Conservation (phyloP, 1,284 basidiomycete genomes). For the Ganoderma boninense region DNA sequence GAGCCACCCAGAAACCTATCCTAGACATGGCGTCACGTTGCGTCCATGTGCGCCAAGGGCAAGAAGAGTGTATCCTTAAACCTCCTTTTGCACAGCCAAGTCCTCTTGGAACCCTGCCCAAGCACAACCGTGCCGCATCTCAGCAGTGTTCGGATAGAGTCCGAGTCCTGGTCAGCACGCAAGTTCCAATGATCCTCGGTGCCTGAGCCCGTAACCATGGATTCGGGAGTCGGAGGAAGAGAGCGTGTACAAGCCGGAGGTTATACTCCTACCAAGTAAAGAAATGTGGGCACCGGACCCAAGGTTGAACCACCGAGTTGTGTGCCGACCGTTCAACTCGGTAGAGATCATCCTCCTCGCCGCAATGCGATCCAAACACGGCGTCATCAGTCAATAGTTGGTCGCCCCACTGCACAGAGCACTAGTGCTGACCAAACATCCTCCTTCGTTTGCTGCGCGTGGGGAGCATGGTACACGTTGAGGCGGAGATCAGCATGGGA, state of each 20-base stretch:
- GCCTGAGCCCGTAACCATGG: slow-evolving; percentile 7
- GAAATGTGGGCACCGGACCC: neutral
- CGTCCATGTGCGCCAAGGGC: neutral
- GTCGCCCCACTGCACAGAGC: neutral
- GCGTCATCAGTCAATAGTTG: neutral
- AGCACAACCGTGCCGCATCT: neutral
- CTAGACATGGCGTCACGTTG: neutral
- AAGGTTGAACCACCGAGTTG: neutral
- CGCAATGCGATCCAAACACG: neutral
- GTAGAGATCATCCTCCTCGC: neutral
- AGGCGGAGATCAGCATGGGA: slow-evolving; percentile 11
- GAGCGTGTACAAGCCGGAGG: neutral
- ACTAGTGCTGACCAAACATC: neutral
- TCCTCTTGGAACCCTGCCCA: neutral
- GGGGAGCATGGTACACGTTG: neutral
- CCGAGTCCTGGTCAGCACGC: neutral
- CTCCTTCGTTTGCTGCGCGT: neutral
- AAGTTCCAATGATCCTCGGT: neutral
- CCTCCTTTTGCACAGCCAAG: neutral
- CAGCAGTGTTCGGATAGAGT: neutral
- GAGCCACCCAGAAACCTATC: neutral
- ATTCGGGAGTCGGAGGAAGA: neutral
- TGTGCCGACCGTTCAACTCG: neutral
- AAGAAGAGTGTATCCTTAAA: neutral
- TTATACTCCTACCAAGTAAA: slow-evolving; percentile 3